Conservation (phyloP, 2,329 filamentous ascomycete species). For the Tolypocladium amazonense region DNA sequence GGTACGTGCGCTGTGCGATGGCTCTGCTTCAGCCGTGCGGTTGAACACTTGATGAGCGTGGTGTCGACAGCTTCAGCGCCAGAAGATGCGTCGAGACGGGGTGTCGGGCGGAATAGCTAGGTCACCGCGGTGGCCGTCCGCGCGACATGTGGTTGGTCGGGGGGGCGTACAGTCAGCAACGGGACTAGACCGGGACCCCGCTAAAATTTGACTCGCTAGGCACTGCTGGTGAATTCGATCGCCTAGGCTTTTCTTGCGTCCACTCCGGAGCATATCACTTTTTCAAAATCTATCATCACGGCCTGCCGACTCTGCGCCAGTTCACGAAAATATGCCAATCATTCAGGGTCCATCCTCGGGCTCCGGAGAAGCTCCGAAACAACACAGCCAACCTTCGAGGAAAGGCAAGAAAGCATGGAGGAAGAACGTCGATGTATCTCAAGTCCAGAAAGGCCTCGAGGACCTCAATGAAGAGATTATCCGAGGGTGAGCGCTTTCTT, state of each 20-base stretch:
- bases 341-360: constrained; percentile 33
- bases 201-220: background rate
- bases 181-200: background rate
- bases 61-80: background rate
- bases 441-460: constrained; percentile 74
- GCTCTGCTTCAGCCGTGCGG: background rate
- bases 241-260: background rate
- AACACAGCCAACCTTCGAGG: constrained; percentile 79
- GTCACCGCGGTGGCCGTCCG: background rate
- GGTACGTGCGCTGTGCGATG: background rate
- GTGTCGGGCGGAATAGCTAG: background rate
- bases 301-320: background rate
- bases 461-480: constrained; percentile 83
- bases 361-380: constrained; percentile 55
- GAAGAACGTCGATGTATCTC: constrained; percentile 91
- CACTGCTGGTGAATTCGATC: background rate
- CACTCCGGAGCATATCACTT: too few species aligned
- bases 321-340: constrained; percentile 36
- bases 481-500: constrained; percentile 52
- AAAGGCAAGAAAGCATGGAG: constrained; percentile 99
- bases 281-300: background rate
- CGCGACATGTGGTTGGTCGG: background rate
- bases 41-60: background rate
- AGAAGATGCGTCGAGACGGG: background rate
- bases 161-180: too few species aligned